phyloP scores from a whole-genome alignment of 2,329 filamentous ascomycete genomes.

The Verticillium longisporum region DNA sequence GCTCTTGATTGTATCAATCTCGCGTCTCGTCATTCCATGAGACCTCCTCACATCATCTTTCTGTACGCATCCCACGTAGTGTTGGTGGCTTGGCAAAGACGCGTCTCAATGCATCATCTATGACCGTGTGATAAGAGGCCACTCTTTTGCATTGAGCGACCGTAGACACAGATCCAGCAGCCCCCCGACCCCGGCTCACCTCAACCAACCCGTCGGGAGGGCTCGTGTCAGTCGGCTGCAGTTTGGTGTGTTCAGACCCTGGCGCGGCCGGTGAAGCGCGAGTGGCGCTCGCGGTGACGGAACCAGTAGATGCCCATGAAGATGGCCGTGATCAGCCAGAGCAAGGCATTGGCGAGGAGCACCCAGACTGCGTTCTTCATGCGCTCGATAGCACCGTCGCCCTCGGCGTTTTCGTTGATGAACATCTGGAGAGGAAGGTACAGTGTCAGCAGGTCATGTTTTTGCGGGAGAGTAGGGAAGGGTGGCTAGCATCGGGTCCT shows the following conservation, averaged over 20 bases:
- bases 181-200: neutral
- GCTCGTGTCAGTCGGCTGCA: neutral
- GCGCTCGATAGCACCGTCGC: conserved; percentile 55
- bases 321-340: conserved; percentile 65
- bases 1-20: no score
- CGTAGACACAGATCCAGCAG: neutral
- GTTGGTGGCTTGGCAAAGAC: neutral
- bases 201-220: neutral
- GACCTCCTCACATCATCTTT: neutral
- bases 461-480: no score
- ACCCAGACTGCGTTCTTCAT: conserved; percentile 90
- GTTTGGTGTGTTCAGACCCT: conserved; percentile 30
- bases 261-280: conserved; percentile 54
- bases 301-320: conserved; percentile 54
- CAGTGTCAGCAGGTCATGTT: neutral
- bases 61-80: neutral
- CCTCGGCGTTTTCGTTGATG: conserved; percentile 61
- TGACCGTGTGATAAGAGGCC: neutral
- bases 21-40: neutral
- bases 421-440: conserved; percentile 45
- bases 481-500: no score
- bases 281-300: conserved; percentile 42
- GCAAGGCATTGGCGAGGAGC: conserved; percentile 63
- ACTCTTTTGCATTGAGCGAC: neutral
- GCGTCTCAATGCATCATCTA: neutral